Evolutionary conservation across 116 monocot species (phyloP).

Genomic region (Phalaenopsis hybrid): DNA sequence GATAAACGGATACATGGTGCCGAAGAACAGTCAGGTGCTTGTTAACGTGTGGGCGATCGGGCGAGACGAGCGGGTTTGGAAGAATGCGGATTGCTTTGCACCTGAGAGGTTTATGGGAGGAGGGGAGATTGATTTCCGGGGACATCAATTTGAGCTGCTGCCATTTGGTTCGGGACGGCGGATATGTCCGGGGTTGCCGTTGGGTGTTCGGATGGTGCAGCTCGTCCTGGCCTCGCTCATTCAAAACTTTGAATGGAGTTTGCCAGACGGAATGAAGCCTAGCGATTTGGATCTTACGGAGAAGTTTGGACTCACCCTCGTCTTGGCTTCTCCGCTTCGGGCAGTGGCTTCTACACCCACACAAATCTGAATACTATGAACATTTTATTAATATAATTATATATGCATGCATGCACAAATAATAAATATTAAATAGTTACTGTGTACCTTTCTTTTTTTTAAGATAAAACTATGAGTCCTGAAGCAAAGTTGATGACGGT

Average conservation of each 20-base stretch:
- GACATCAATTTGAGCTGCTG: neutral
- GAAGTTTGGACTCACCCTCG: constrained; percentile 6
- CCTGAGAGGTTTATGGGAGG: constrained; percentile 23
- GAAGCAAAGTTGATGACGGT: no score
- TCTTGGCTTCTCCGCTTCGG: neutral
- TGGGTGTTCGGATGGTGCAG: constrained; percentile 11
- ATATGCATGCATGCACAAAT: no score
- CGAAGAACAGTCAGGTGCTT: constrained; percentile 15
- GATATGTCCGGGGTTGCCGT: neutral
- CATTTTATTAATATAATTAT: no score
- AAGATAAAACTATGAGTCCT: no score
- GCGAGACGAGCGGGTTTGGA: constrained; percentile 18
- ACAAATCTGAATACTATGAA: no score
- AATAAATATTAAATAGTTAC: no score
- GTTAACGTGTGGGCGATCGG: constrained; percentile 37
- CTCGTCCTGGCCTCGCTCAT: constrained; percentile 8
- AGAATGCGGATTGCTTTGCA: constrained; percentile 16
- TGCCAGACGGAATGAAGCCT: neutral
- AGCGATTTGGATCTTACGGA: constrained; percentile 4
- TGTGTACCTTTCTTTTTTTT: no score
- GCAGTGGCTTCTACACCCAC: no score
- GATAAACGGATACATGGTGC: constrained; percentile 23
- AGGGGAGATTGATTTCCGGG: neutral
- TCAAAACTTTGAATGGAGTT: constrained; percentile 6
- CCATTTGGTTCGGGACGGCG: constrained; percentile 13